A percentile compares a stretch with the other conserved stretches of the same genome.
phyloP scores from a whole-genome alignment of 306 rosid species.

The Cicer bijugum region DNA sequence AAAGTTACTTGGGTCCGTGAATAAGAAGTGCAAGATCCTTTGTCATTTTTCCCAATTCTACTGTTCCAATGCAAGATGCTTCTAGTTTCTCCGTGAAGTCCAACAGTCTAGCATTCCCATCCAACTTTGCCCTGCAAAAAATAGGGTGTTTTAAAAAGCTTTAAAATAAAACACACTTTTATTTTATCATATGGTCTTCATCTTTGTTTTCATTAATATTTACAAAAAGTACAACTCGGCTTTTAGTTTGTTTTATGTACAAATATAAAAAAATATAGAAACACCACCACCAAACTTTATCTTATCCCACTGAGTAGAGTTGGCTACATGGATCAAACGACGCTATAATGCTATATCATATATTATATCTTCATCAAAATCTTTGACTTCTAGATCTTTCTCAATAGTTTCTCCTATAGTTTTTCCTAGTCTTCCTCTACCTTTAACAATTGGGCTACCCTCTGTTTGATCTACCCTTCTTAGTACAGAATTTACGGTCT shows the following conservation, averaged over 20 bases:
- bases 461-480: not conserved
- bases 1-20: slow-evolving; percentile 83
- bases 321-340: not conserved
- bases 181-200: not conserved
- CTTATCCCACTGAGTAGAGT: not conserved
- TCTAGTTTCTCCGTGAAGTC: slow-evolving; percentile 81
- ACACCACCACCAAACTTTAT: too few relatives aligned
- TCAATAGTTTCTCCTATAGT: not conserved
- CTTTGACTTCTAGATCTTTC: not conserved
- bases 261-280: not conserved
- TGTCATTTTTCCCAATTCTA: slow-evolving; percentile 95
- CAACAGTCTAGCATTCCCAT: slow-evolving; percentile 69
- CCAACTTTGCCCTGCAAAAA: slow-evolving; percentile 82
- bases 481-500: not conserved
- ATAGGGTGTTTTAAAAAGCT: not conserved
- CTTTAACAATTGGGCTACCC: not conserved
- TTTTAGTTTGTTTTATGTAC: not conserved
- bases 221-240: not conserved
- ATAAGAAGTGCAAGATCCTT: slow-evolving; percentile 94
- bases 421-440: not conserved
- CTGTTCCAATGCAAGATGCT: slow-evolving; percentile 80
- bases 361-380: not conserved
- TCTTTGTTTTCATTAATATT: not conserved
- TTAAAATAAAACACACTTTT: not conserved
- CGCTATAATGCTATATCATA: not conserved